Conservation (phyloP, 495 filamentous ascomycete genomes). For the Penicillium roqueforti region DNA sequence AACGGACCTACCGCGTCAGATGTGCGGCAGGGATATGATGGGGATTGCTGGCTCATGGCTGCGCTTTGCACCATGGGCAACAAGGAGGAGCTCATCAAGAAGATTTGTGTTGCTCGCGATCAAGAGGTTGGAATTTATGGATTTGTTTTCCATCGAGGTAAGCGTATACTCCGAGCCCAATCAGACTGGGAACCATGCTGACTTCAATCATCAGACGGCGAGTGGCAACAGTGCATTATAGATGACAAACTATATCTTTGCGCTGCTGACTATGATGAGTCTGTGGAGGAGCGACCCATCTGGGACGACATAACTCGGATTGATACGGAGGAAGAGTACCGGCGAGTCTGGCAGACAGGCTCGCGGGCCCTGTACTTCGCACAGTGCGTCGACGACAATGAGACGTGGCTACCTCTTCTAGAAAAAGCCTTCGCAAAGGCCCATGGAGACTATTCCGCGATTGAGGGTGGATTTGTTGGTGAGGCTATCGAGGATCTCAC, state of each 20-base stretch:
- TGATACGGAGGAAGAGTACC: constrained; percentile 75
- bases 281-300: constrained; percentile 56
- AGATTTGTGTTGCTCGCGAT: constrained; percentile 76
- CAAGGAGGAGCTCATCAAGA: constrained; percentile 72
- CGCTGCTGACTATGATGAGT: constrained; percentile 78
- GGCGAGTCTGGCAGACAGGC: constrained; percentile 67
- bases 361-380: constrained; percentile 81
- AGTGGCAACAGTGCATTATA: constrained; percentile 87
- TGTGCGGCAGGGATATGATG: constrained; percentile 72
- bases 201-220: constrained; percentile 57
- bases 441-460: constrained; percentile 79
- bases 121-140: constrained; percentile 86
- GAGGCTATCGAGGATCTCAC: constrained; percentile 93
- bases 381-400: constrained; percentile 77
- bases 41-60: constrained; percentile 91
- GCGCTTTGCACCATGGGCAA: constrained; percentile 80
- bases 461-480: constrained; percentile 79
- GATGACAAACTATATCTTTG: constrained; percentile 82
- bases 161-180: constrained; percentile 1
- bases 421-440: constrained; percentile 98
- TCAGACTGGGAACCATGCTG: constrained; percentile 1
- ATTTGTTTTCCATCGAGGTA: constrained; percentile 84
- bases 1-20: constrained; percentile 80
- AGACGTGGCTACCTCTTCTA: constrained; percentile 91
- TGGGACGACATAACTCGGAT: constrained; percentile 69